A percentile compares a stretch with the other conserved stretches of the same genome.
These are phyloP conservation scores for Tetrapisispora phaffii DNA, from an alignment of 805 yeast genomes.

Conservation along the genomic window DNA sequence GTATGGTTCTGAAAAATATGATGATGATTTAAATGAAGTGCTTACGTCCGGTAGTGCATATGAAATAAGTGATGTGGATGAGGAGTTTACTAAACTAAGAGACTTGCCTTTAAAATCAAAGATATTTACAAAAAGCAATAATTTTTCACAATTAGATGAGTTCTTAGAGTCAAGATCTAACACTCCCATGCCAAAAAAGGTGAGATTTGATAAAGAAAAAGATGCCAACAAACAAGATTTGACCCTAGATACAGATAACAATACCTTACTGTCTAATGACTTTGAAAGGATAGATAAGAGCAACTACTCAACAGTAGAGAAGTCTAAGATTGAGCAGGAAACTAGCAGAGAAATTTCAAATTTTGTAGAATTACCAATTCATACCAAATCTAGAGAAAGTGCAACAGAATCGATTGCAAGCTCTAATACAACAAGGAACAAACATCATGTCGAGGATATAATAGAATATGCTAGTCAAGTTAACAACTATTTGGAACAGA, in stretches of 20 bases:
- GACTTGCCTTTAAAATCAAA: slow-evolving; percentile 10
- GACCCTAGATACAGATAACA: not conserved
- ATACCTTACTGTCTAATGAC: not conserved
- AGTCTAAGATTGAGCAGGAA: not conserved
- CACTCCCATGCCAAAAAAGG: slow-evolving; percentile 8
- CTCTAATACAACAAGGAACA: slow-evolving; percentile 4
- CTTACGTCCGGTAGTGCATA: slow-evolving; percentile 1
- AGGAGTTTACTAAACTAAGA: not conserved
- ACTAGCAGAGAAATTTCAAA: not conserved
- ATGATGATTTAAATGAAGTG: not conserved
- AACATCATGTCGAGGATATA: slow-evolving; percentile 21
- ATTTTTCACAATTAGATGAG: slow-evolving; percentile 6
- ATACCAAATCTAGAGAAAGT: not conserved
- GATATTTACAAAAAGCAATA: slow-evolving; percentile 2
- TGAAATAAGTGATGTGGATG: slow-evolving; percentile 3
- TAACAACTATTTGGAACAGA: slow-evolving; percentile 19
- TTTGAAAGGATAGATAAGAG: not conserved
- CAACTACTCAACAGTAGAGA: not conserved
- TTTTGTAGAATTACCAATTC: not conserved
- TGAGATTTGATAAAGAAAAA: slow-evolving; percentile 8
- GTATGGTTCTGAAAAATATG: not conserved
- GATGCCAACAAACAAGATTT: not conserved
- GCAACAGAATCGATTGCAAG: not conserved
- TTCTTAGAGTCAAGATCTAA: slow-evolving; percentile 9
- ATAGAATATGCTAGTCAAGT: slow-evolving; percentile 23